Base-by-base conservation (phyloP, 768 basidiomycete genomes). In the Hebeloma cylindrosporum region DNA sequence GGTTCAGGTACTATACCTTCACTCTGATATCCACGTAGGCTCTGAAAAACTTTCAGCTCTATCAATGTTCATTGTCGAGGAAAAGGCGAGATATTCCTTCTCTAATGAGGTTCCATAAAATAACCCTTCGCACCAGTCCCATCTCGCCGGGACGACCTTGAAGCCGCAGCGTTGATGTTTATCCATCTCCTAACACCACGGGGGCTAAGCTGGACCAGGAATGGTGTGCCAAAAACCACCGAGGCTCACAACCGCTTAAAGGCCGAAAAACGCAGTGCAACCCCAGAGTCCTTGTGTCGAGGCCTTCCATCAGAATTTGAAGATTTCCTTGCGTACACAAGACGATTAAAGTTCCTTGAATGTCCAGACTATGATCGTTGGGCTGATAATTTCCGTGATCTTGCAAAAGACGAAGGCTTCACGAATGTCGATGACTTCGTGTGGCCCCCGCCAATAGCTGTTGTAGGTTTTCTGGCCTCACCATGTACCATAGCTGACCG, bases 121-220 rank as follows among this genome's bases (percentile, higher is more conserved):
- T 41, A 3, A 36, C 13, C 10, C 11, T 8, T 10, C 11, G 13
- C 16, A 11, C 53, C 57, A 89, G 87, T 88, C 30, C 86, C 87
- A 14, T 85, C 86, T 45, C 78, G 87, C 35, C 73, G 87, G 45
- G 87, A 90, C 57, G 87, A 90, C 57, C 72, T 90, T 35, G 87
- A 90, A 62, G 86, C 87, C 0, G 70, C 77, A 14, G 84, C 84
- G 2, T 69, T 90, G 34, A 85, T 90, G 85, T 70, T 90, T 42
- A 85, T 90, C 43, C 87, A 90, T 58, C 72, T 90, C 18, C 71
- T 90, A 32, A 90, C 82, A 5, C 86, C 87, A 2, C 76, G 80
- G 11, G 87, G 87, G 7, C 75, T 90, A 17, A 65, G 78, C 13
- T 90, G 87, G 87, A 89, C 85, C 29, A 76, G 87, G 17, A 84